Conservation (phyloP, 768 basidiomycete species). For the Tubosaeta sp. region DNA sequence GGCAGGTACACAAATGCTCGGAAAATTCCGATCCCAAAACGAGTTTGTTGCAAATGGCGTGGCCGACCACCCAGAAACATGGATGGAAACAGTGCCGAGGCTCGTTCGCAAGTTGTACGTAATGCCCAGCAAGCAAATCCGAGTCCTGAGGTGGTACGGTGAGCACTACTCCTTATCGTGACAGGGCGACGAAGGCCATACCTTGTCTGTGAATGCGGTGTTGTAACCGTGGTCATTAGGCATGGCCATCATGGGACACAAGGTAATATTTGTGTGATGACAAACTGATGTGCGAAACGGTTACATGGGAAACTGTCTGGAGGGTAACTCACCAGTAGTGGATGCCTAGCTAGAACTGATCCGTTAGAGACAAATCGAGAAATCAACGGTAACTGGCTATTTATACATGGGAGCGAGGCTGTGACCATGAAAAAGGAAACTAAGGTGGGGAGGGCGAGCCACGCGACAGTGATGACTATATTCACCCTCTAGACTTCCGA, state of each 20-base stretch:
- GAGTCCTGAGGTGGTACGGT: constrained; percentile 8
- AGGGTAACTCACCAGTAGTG: too few relatives aligned
- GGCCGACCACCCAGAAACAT: constrained; percentile 15
- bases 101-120: background rate
- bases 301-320: too few relatives aligned
- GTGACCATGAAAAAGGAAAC: too few relatives aligned
- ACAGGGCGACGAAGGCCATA: background rate
- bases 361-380: too few relatives aligned
- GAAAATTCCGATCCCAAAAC: constrained; percentile 10
- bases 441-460: too few relatives aligned
- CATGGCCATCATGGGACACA: constrained; percentile 4
- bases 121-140: background rate
- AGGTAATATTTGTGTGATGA: too few relatives aligned
- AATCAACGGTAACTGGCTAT: too few relatives aligned
- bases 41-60: background rate
- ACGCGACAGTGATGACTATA: too few relatives aligned
- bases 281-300: too few relatives aligned
- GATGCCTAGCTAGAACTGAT: too few relatives aligned
- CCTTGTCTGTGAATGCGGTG: constrained; percentile 3
- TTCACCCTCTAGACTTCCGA: too few relatives aligned
- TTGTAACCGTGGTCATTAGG: background rate
- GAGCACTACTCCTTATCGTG: background rate
- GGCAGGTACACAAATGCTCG: constrained; percentile 19
- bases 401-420: too few relatives aligned
- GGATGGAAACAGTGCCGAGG: constrained; percentile 4